Evolutionary conservation across 768 basidiomycete species (phyloP), one percentile per base, ranked within the genome.

Genomic region (Holtermannia corniformis): DNA sequence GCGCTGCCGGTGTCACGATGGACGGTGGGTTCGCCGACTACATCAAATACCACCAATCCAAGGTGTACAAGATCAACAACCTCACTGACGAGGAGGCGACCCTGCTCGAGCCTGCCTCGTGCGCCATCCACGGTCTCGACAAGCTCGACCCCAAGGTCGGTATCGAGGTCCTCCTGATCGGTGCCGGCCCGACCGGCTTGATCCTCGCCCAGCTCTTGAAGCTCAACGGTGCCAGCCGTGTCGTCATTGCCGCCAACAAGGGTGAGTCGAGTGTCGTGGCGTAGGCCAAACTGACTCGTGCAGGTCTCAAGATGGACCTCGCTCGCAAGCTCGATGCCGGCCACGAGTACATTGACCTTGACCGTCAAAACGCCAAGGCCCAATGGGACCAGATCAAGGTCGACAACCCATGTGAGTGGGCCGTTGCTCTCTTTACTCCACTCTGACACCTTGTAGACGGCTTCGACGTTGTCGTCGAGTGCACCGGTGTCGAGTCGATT

Each of bases 11-110:
- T 45, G 85, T 90, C 43, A 85, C 82, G 19, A 74, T 79, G 60
- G 82, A 85, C 57, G 89, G 89, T 52, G 89, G 87, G 23, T 93
- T 93, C 67, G 87, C 88, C 5, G 87, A 90, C 67, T 91, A 89
- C 74, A 80, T 89, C 60, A 80, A 79, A 53, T 87, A 85, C 60
- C 76, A 79, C 52, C 78, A 84, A 55, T 78, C 82, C 69, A 90
- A 89, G 64, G 75, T 87, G 19, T 92, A 87, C 78, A 87, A 87
- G 73, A 83, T 91, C 61, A 75, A 88, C 59, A 91, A 91, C 73
- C 78, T 92, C 49, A 81, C 81, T 5, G 87, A 91, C 65, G 85
- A 87, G 62, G 88, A 91, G 58, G 81, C 88, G 1, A 89, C 87
- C 2, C 80, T 93, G 19, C 77, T 91, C 28, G 89, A 92, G 67